Conservation (phyloP, 2,329 filamentous ascomycete genomes). For the Botrytis fabae region DNA sequence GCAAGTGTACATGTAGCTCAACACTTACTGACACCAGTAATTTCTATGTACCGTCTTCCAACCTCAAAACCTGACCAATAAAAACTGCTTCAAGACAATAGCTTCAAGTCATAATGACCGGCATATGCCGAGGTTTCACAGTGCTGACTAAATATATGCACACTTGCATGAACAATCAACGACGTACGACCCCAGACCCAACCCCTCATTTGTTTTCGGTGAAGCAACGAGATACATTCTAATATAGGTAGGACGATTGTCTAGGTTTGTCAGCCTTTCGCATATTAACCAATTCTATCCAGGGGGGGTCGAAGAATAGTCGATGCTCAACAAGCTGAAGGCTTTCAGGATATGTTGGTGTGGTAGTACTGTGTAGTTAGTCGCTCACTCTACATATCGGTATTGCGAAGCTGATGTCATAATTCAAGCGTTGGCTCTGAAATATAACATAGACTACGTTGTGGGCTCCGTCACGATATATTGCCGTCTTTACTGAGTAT, state of each 20-base stretch:
- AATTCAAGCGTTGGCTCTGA: background rate
- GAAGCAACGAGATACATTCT: background rate
- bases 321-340: background rate
- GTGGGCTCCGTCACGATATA: background rate
- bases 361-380: background rate
- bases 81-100: background rate
- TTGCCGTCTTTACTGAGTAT: too few relatives aligned
- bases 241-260: background rate
- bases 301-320: background rate
- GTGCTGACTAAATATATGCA: conserved; percentile 3
- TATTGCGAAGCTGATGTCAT: background rate
- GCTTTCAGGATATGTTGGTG: background rate
- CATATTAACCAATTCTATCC: background rate
- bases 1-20: background rate
- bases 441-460: background rate
- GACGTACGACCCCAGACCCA: background rate
- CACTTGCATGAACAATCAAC: background rate
- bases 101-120: background rate
- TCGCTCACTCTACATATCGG: background rate
- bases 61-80: background rate
- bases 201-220: background rate
- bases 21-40: background rate
- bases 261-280: background rate
- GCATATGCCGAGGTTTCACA: conserved; percentile 1
- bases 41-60: background rate